These are phyloP conservation scores for Bipolaris bicolor DNA, from an alignment of 2,329 filamentous ascomycete species.

Conservation along the genomic window DNA sequence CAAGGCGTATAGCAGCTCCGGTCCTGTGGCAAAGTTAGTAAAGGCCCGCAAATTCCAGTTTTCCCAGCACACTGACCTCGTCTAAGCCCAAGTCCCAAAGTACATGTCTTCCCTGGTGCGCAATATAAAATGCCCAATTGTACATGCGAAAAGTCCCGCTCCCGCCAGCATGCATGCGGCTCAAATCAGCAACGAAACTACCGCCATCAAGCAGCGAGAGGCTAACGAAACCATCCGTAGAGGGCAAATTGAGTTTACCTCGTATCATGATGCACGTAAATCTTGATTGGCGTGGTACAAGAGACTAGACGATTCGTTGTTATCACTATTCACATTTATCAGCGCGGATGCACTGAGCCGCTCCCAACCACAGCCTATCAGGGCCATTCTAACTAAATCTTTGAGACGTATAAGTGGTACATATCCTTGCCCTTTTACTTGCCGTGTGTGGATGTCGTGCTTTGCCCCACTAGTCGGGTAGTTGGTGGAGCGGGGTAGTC, in stretches of 20 bases:
- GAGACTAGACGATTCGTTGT: neutral
- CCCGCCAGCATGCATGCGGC: slow-evolving; percentile 36
- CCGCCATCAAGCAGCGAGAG: slow-evolving; percentile 42
- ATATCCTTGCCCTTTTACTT: neutral
- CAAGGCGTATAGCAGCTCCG: slow-evolving; percentile 41
- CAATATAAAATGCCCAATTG: slow-evolving; percentile 44
- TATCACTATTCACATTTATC: neutral
- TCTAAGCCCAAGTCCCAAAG: slow-evolving; percentile 44
- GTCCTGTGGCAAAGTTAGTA: slow-evolving; percentile 25
- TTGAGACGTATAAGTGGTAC: neutral
- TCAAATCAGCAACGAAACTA: slow-evolving; percentile 39
- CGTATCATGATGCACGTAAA: neutral
- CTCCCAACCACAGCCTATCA: neutral
- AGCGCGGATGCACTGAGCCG: neutral
- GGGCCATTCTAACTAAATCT: neutral
- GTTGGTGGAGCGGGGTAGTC: no score
- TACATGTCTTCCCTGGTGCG: slow-evolving; percentile 32
- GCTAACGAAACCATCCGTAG: slow-evolving; percentile 28
- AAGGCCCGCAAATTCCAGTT: neutral
- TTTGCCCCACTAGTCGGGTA: slow-evolving; percentile 8
- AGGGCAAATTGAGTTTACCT: slow-evolving; percentile 12
- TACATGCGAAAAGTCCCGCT: slow-evolving; percentile 43
- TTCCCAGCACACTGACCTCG: slow-evolving; percentile 21
- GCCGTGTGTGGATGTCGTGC: neutral
- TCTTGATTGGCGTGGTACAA: neutral